Conservation (phyloP, 306 rosid species). For the Fagus sylvatica region DNA sequence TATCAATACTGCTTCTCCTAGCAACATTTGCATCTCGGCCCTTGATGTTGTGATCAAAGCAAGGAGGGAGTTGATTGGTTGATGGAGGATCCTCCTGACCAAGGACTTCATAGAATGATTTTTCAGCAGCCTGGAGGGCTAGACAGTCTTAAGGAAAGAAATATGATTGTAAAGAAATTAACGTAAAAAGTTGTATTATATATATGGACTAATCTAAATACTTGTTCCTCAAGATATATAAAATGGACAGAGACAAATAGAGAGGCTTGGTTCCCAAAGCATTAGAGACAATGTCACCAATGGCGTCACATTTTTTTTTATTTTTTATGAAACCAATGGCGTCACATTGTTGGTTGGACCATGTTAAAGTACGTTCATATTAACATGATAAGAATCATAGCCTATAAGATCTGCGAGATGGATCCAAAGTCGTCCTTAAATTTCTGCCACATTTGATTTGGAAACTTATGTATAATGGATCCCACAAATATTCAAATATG, state of each 20-base stretch:
- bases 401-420: too few relatives aligned
- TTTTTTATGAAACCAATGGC: too few relatives aligned
- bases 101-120: slow-evolving; percentile 72
- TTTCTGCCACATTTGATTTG: too few relatives aligned
- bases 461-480: too few relatives aligned
- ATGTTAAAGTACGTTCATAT: neutral
- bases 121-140: slow-evolving; percentile 81
- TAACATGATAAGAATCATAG: too few relatives aligned
- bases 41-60: neutral
- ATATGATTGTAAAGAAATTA: too few relatives aligned
- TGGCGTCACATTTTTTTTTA: neutral
- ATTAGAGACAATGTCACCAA: neutral
- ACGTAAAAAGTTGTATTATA: too few relatives aligned
- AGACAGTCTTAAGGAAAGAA: slow-evolving; percentile 39
- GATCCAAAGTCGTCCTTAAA: too few relatives aligned
- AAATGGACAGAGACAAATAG: neutral
- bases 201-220: neutral
- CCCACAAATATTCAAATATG: too few relatives aligned
- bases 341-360: neutral
- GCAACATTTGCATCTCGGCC: slow-evolving; percentile 20
- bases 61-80: neutral
- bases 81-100: slow-evolving; percentile 43
- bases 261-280: slow-evolving; percentile 5
- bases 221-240: neutral
- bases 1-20: slow-evolving; percentile 15